Conservation (phyloP, 2,329 filamentous ascomycete species). For the Alternaria arborescens region DNA sequence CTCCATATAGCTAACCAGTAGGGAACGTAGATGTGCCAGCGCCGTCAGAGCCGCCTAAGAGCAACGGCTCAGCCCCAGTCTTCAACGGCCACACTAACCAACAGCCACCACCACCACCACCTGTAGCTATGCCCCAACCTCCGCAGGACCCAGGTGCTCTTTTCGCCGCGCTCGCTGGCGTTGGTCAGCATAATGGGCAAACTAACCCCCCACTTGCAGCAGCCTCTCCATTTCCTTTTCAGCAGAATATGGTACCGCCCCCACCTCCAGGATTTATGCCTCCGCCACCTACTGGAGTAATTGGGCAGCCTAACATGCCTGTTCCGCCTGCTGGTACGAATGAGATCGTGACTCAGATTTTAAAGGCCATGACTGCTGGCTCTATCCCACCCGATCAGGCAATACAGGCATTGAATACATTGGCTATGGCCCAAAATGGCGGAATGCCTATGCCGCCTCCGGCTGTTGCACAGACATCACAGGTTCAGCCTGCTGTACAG, state of each 20-base stretch:
- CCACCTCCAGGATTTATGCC: slow-evolving; percentile 46
- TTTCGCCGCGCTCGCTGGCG: slow-evolving; percentile 45
- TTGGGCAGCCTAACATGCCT: slow-evolving; percentile 34
- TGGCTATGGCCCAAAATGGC: slow-evolving; percentile 38
- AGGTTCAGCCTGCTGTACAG: slow-evolving; percentile 25
- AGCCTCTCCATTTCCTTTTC: slow-evolving; percentile 37
- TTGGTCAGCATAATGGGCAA: slow-evolving; percentile 41
- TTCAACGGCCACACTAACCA: slow-evolving; percentile 38
- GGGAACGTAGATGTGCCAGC: slow-evolving; percentile 29
- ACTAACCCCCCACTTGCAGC: slow-evolving; percentile 40
- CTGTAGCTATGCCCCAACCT: slow-evolving; percentile 26
- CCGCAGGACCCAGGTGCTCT: slow-evolving; percentile 43
- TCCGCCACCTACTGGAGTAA: slow-evolving; percentile 36
- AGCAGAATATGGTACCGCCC: slow-evolving; percentile 41
- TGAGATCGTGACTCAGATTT: slow-evolving; percentile 43
- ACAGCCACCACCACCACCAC: slow-evolving; percentile 33
- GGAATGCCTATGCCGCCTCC: slow-evolving; percentile 36
- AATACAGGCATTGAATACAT: slow-evolving; percentile 43
- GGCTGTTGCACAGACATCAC: slow-evolving; percentile 25
- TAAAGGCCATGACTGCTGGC: slow-evolving; percentile 47
- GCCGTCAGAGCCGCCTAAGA: slow-evolving; percentile 41
- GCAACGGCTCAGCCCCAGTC: slow-evolving; percentile 30
- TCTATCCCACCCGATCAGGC: slow-evolving; percentile 47
- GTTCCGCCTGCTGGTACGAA: slow-evolving; percentile 35
- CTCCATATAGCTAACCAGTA: slow-evolving; percentile 21